Evolutionary conservation across 345 rosid species (phyloP).

Genomic region (Lepidium sativum): DNA sequence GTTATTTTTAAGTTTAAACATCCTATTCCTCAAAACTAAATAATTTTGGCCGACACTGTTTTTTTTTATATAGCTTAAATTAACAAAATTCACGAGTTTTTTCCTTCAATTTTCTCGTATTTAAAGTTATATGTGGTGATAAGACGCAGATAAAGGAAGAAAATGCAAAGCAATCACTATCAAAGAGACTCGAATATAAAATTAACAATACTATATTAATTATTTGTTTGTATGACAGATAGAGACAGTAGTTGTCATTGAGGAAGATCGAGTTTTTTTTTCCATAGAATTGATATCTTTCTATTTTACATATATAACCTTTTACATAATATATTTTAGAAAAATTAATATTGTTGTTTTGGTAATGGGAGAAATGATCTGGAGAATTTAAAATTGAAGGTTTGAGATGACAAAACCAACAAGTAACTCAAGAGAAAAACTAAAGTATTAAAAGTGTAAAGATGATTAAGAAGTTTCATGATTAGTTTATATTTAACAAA

Average conservation of each 20-base stretch:
- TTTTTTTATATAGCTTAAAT: neutral
- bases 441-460: neutral
- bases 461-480: neutral
- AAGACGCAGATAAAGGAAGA: slow-evolving; percentile 23
- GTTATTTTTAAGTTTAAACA: neutral
- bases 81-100: neutral
- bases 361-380: neutral
- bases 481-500: too few species aligned
- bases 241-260: neutral
- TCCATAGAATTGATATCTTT: neutral
- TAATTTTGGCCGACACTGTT: neutral
- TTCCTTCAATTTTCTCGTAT: neutral
- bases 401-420: slow-evolving; percentile 7
- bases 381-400: neutral
- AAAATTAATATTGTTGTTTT: neutral
- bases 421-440: slow-evolving; percentile 6
- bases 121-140: slow-evolving; percentile 25
- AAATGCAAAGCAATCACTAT: neutral
- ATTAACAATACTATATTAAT: neutral
- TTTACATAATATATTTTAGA: neutral
- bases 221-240: neutral
- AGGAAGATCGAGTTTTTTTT: neutral
- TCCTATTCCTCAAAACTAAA: neutral
- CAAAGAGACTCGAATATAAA: neutral
- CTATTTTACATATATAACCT: neutral